These are phyloP conservation scores for Kalmanozyma brasiliensis DNA, from an alignment of 1,284 basidiomycete species.

Conservation along the genomic window DNA sequence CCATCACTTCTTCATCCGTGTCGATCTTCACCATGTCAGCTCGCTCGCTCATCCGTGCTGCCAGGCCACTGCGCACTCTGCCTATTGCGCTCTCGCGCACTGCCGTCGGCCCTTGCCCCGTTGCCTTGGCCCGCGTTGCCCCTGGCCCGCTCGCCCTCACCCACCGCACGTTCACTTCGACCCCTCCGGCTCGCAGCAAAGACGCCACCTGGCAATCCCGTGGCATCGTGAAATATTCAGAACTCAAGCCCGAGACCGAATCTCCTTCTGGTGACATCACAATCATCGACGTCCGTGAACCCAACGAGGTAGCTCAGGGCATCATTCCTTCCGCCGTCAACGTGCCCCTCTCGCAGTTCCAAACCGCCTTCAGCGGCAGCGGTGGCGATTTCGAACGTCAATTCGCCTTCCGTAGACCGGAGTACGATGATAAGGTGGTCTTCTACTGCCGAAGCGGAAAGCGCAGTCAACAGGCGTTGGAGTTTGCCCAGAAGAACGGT, in stretches of 20 bases:
- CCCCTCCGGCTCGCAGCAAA: constrained; percentile 6
- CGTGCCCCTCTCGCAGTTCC: constrained; percentile 84
- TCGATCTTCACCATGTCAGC: constrained; percentile 11
- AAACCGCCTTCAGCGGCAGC: constrained; percentile 74
- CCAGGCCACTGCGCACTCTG: constrained; percentile 1
- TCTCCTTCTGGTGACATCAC: constrained; percentile 76
- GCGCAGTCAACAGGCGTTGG: constrained; percentile 82
- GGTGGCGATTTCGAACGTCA: constrained; percentile 68
- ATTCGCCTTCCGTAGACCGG: constrained; percentile 87
- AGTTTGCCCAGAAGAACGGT: constrained; percentile 84
- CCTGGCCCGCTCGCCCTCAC: neutral
- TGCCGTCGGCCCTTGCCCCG: neutral
- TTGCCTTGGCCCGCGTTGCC: neutral
- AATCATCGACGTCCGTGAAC: constrained; percentile 82
- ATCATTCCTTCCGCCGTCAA: constrained; percentile 95
- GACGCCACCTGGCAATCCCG: constrained; percentile 55
- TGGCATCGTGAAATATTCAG: constrained; percentile 77
- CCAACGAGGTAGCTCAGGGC: constrained; percentile 90
- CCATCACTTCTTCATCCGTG: neutral
- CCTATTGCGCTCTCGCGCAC: neutral
- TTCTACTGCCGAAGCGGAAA: constrained; percentile 95
- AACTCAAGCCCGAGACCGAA: constrained; percentile 83
- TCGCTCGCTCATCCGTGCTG: constrained; percentile 2
- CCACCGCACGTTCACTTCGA: constrained; percentile 1
- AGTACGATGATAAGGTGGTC: constrained; percentile 79